phyloP scores from a whole-genome alignment of 1,284 basidiomycete genomes.

The Golubevia sp. region DNA sequence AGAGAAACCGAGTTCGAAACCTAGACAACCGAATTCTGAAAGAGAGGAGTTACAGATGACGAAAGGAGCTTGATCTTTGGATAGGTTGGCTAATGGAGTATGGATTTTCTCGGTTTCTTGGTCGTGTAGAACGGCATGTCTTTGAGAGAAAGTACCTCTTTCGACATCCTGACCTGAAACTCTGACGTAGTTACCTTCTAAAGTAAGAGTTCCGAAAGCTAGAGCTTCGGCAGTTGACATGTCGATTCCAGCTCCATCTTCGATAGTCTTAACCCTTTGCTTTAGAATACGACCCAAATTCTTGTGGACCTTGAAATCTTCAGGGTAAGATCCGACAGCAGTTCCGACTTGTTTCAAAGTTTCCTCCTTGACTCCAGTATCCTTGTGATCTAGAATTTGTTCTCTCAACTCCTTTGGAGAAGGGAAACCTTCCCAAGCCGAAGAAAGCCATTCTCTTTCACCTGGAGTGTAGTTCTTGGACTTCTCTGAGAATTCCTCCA shows the following conservation, averaged over 20 bases:
- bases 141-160: conserved; percentile 99
- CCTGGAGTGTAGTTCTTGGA: conserved; percentile 89
- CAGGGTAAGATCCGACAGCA: conserved; percentile 81
- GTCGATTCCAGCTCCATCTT: conserved; percentile 90
- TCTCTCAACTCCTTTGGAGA: conserved; percentile 94
- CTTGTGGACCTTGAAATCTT: conserved; percentile 82
- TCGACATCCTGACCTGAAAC: conserved; percentile 98
- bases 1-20: conserved; percentile 98
- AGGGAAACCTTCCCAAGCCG: conserved; percentile 98
- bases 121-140: conserved; percentile 95
- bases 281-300: conserved; percentile 92
- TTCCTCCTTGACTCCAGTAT: conserved; percentile 79
- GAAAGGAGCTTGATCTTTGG: conserved; percentile 84
- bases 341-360: conserved; percentile 85
- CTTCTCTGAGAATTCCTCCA: conserved; percentile 87
- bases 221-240: conserved; percentile 99
- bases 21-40: conserved; percentile 92
- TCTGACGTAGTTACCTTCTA: conserved; percentile 93
- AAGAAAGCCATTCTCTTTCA: conserved; percentile 86
- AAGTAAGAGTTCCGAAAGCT: conserved; percentile 87
- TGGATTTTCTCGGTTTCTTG: conserved; percentile 90
- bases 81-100: conserved; percentile 84
- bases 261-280: conserved; percentile 83
- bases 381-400: conserved; percentile 82
- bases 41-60: conserved; percentile 96